A percentile compares a stretch with the other conserved stretches of the same genome.
Conservation (phyloP, 805 yeast species). For the Scheffersomyces lignosus region DNA sequence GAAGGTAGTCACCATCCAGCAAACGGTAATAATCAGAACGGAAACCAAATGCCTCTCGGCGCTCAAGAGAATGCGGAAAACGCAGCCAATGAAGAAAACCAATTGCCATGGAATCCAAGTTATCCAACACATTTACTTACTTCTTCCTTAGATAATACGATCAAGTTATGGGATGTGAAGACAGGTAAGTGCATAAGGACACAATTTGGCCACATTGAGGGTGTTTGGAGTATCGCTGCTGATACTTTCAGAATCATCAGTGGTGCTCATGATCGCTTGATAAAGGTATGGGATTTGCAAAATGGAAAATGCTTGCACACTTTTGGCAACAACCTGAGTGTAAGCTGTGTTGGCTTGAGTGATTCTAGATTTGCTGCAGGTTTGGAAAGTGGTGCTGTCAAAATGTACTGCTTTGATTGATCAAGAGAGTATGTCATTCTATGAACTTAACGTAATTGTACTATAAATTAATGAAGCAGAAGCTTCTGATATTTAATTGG, state of each 20-base stretch:
- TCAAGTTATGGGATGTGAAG: conserved; percentile 85
- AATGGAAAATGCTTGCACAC: conserved; percentile 94
- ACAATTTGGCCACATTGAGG: conserved; percentile 97
- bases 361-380: conserved; percentile 91
- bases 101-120: conserved; percentile 19
- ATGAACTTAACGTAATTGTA: too few relatives aligned
- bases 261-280: conserved; percentile 90
- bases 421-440: not conserved
- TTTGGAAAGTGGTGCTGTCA: conserved; percentile 83
- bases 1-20: conserved; percentile 10
- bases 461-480: too few relatives aligned
- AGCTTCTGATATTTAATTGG: too few relatives aligned
- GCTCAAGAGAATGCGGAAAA: conserved; percentile 1
- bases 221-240: conserved; percentile 96
- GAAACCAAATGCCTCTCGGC: not conserved
- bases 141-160: conserved; percentile 88
- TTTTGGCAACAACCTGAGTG: conserved; percentile 65
- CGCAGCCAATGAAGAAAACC: not conserved
- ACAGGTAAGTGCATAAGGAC: conserved; percentile 90
- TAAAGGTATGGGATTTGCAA: conserved; percentile 95
- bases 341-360: conserved; percentile 77
- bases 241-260: conserved; percentile 92
- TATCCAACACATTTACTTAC: conserved; percentile 84
- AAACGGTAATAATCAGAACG: not conserved
- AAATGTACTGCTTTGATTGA: conserved; percentile 75